phyloP scores from a whole-genome alignment of 116 monocot species.

The Cymodocea nodosa region DNA sequence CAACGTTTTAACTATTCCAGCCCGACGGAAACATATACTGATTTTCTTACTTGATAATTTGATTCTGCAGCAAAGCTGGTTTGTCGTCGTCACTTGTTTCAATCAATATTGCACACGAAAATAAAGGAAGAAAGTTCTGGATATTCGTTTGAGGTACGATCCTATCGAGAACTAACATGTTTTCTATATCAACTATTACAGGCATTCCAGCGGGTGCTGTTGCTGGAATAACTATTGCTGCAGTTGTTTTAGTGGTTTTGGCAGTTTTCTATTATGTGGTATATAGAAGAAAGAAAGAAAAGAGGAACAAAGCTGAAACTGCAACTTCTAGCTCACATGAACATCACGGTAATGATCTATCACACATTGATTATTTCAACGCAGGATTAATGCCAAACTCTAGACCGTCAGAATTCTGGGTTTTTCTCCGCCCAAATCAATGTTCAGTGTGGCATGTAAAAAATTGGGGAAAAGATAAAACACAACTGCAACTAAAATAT shows the following conservation, averaged over 20 bases:
- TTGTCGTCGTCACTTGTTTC: background rate
- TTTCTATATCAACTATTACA: constrained; percentile 1
- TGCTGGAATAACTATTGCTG: constrained; percentile 25
- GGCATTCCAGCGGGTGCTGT: constrained; percentile 19
- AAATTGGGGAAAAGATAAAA: no score
- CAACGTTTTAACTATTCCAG: background rate
- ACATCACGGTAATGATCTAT: background rate
- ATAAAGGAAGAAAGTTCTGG: background rate
- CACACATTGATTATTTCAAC: background rate
- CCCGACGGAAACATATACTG: background rate
- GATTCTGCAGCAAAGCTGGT: constrained; percentile 16
- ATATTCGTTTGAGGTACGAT: background rate
- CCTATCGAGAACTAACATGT: background rate
- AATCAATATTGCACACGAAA: background rate
- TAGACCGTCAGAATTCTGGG: no score
- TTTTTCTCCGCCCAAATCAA: no score
- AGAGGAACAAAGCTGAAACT: background rate
- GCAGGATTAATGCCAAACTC: no score
- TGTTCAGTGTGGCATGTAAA: no score
- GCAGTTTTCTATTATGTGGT: background rate
- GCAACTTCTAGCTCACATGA: background rate
- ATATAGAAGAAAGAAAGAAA: constrained; percentile 9
- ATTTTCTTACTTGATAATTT: background rate
- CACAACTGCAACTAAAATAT: no score
- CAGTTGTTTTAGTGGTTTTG: constrained; percentile 1